Base-by-base conservation (phyloP, 2,329 filamentous ascomycete genomes). In the Hypoxylon sp. region DNA sequence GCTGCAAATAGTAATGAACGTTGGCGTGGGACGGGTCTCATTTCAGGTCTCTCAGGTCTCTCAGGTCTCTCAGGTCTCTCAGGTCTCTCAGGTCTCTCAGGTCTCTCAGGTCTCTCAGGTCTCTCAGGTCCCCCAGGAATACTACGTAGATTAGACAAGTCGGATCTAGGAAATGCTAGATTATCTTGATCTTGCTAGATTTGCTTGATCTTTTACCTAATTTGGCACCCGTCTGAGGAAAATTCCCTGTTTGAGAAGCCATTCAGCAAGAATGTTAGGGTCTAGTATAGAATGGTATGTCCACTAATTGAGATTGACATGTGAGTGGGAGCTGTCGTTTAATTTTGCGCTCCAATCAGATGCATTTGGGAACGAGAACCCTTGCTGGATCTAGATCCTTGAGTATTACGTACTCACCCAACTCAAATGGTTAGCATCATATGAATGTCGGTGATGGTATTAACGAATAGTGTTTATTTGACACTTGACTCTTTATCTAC, bases 181-280 rank as follows among this genome's bases (percentile, higher is more conserved):
- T 56, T 17, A 49, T 44, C 24, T 59, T 54, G 26, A 49, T 55
- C 37, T 51, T 56, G 26, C 24, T 59, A 39, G 24, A 39, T n/a
- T 37, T 50, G 6, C 47, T 22, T 22, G 30, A 44, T 10, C 8
- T 26, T 28, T 47, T 26, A 24, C 19, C 22, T 28, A 26, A 22
- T 17, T 30, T 61, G 19, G 44, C 22, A 48, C 39, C 6, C 11
- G 30, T 8, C 26, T 37, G 13, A 39, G 11, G 19, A 44, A 20
- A 10, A 34, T 51, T 62, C 49, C 48, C 22, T 50, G 11, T 26
- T 39, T 48, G 24, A 58, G 37, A 22, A 50, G n/a, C 17, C 4
- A 15, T n/a, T 32, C 11, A 30, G 37, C 13, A 30, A 19, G 20
- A 46, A 44, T 43, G 8, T 4, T 34, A 41, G 28, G 28, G 30